Evolutionary conservation across 495 filamentous ascomycete genomes (phyloP).

Genomic region (Penicillium arizonense): DNA sequence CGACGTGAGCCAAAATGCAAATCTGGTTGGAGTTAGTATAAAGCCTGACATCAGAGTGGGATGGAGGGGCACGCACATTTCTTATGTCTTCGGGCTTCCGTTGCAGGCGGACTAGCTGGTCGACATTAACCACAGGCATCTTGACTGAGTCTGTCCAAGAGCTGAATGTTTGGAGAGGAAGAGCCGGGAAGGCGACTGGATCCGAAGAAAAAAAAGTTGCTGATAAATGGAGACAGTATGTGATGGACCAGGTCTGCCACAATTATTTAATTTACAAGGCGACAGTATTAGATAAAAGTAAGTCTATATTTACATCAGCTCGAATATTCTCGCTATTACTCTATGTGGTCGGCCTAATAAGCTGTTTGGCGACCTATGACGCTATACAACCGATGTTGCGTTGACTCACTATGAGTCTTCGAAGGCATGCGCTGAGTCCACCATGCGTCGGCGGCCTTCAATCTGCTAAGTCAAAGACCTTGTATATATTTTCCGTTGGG

Average conservation of each 20-base stretch:
- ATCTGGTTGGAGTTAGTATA: conserved; percentile 62
- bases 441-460: not conserved
- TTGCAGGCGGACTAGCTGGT: conserved; percentile 84
- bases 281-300: too few species aligned
- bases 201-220: conserved; percentile 26
- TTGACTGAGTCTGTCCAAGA: conserved; percentile 29
- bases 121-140: conserved; percentile 87
- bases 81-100: conserved; percentile 79
- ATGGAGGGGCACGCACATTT: conserved; percentile 65
- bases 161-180: conserved; percentile 3
- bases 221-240: conserved; percentile 17
- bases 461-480: not conserved
- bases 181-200: conserved; percentile 15
- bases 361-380: conserved; percentile 2
- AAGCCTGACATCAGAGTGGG: conserved; percentile 21
- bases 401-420: conserved; percentile 27
- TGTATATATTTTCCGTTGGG: not conserved
- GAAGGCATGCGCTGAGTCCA: not conserved
- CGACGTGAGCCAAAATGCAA: conserved; percentile 95
- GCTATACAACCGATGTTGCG: not conserved
- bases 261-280: not conserved
- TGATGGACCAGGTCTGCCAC: not conserved
- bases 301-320: not conserved
- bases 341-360: not conserved
- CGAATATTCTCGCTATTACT: not conserved